Evolutionary conservation across 2,329 filamentous ascomycete species (phyloP), one percentile per base, ranked within the genome.

Genomic region (Beauveria rudraprayagi): DNA sequence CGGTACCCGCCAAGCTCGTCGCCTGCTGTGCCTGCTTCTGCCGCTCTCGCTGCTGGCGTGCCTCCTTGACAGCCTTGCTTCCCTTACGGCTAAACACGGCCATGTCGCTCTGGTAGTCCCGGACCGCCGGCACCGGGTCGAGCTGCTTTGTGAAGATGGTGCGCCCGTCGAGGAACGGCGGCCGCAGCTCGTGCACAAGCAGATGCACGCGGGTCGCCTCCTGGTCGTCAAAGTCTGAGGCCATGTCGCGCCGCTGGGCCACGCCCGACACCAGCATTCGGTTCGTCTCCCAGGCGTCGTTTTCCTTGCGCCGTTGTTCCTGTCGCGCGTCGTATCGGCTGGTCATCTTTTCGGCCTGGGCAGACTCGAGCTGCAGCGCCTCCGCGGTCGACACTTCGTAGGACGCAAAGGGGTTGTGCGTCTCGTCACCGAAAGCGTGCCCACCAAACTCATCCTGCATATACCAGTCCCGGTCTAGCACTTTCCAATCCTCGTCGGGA

Each of bases 241-340:
- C 87, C 71, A 91, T 85, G 68, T 94, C 90, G 66, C 91, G 81
- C 69, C 93, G 81, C 73, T 99, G 95, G 19, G 94, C 94, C 19
- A 99, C 92, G 61, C 93, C 93, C 22, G 92, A 97, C 1, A 92
- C 94, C 63, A 99, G 81, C 94, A 99, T 97, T 62, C 94, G 90
- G 72, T 99, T 99, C 17, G 93, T 94, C 75, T 99, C 95, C 94
- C 94, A 99, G 0, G 92, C 93, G 75, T 99, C 94, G 48, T 94
- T 92, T 70, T 99, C 94, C 71, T 90, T 92, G 72, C 96, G 91
- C 68, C 92, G 90, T 74, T 96, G 91, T 62, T 91, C 81, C 63
- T 88, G 87, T 56, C 90, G 83, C 50, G 89, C 89, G 59, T 78
- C 83, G 68, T 80, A 83, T 68, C 83, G 87, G 57, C 83, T 87